These are phyloP conservation scores for Pyrenophora tritici-repentis DNA, from an alignment of 2,329 filamentous ascomycete species.

Conservation along the genomic window DNA sequence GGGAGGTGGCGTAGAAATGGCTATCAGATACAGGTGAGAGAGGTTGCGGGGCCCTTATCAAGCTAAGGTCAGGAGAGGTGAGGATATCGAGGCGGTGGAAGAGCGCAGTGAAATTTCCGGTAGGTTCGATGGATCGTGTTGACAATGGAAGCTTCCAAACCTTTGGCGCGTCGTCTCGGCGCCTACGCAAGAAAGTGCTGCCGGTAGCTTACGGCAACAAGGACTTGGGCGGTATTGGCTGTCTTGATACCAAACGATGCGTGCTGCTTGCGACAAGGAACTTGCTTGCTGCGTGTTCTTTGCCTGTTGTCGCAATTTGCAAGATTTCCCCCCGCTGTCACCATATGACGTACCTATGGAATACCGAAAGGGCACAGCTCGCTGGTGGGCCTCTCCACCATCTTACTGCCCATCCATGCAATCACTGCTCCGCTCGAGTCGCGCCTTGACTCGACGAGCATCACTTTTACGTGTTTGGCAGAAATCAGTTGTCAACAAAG, in stretches of 20 bases:
- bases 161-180: slow-evolving; percentile 6
- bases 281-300: slow-evolving; percentile 1
- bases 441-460: slow-evolving; percentile 2
- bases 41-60: background rate
- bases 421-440: slow-evolving; percentile 1
- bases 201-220: background rate
- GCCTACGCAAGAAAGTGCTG: slow-evolving; percentile 9
- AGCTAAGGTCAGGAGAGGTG: background rate
- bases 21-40: background rate
- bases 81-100: slow-evolving; percentile 10
- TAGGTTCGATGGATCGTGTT: slow-evolving; percentile 17
- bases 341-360: slow-evolving; percentile 17
- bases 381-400: slow-evolving; percentile 13
- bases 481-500: slow-evolving; percentile 1
- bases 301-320: slow-evolving; percentile 15
- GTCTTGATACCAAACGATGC: slow-evolving; percentile 10
- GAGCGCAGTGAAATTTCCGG: slow-evolving; percentile 14
- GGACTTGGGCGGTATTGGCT: background rate
- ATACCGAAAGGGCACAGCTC: slow-evolving; percentile 7
- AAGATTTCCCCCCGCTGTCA: slow-evolving; percentile 13
- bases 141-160: slow-evolving; percentile 6
- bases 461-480: slow-evolving; percentile 10
- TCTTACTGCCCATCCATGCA: slow-evolving; percentile 4
- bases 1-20: slow-evolving; percentile 9
- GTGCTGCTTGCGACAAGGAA: slow-evolving; percentile 4